Base-by-base conservation (phyloP, 2,329 filamentous ascomycete genomes). In the Ophiocordyceps camponoti-rufipedis region DNA sequence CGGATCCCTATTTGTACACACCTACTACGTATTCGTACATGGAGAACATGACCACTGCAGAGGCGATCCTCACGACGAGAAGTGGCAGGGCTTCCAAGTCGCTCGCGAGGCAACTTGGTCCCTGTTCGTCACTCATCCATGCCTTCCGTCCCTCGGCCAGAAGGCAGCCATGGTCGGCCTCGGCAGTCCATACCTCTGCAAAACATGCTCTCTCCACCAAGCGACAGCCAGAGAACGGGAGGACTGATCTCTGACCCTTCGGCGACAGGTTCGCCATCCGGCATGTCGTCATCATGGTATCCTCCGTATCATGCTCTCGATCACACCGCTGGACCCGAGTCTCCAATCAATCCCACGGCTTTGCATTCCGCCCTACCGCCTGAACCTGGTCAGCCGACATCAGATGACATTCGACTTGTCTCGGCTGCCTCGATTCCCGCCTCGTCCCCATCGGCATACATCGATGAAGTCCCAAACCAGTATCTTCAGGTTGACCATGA, bases 151-250 rank as follows among this genome's bases (percentile, higher is more conserved):
- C 16, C 33, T 38, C 33, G 48, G 23, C 23, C 23, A 23, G 23
- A 23, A 23, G 23, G 51, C 51, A 51, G 53, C 48, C 48, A 53
- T 46, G 48, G 47, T 44, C 54, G 53, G 47, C 55, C 52, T 45
- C 52, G 51, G 40, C 57, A 52, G 55, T 80, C 80, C 50, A 88
- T 91, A 63, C 82, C 82, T 48, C 67, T 89, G 48, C 79, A 79
- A 60, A 74, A 80, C 53, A 66, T 84, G 33, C 57, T 60, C 46
- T 50, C 51, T 31, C 45, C 53, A 12, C 47, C 51, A 28, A 48
- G 23, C 14, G 13, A 31, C 9, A 31, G 7, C n/a, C 16, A 31
- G 13, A 41, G 28, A 14, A 9, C 13, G 23, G 23, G 14, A n/a
- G 28, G 6, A 13, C 23, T 11, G 13, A 14, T n/a, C 33, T 19